A percentile compares a stretch with the other conserved stretches of the same genome.
These are phyloP conservation scores for Penicillium roqueforti DNA, from an alignment of 495 filamentous ascomycete species.

Conservation along the genomic window DNA sequence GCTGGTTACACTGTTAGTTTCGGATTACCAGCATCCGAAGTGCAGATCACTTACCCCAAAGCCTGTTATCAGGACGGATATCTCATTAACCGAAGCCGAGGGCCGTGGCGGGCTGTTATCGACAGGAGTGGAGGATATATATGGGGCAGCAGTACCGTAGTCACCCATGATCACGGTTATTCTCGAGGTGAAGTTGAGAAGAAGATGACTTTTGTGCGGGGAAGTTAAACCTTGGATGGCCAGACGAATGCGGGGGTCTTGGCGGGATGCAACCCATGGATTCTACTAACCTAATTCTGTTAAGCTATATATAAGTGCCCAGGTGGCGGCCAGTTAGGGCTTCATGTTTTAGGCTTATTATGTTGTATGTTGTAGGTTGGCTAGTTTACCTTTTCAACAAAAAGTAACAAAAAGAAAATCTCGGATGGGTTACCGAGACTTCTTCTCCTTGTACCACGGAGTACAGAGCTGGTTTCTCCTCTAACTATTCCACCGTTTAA, in stretches of 20 bases:
- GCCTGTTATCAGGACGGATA: slow-evolving; percentile 68
- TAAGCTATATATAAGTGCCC: neutral
- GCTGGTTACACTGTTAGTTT: slow-evolving; percentile 39
- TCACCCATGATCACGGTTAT: slow-evolving; percentile 36
- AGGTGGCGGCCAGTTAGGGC: too few relatives aligned
- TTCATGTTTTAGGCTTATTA: too few relatives aligned
- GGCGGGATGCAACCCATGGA: neutral
- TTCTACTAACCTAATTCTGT: neutral
- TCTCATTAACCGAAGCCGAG: slow-evolving; percentile 33
- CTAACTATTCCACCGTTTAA: neutral
- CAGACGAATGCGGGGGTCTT: slow-evolving; percentile 9
- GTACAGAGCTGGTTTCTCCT: neutral
- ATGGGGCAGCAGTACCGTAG: slow-evolving; percentile 26
- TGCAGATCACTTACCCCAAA: slow-evolving; percentile 57
- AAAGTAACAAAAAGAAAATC: too few relatives aligned
- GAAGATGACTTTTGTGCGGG: slow-evolving; percentile 1
- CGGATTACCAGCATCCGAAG: slow-evolving; percentile 10
- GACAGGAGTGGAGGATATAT: slow-evolving; percentile 13
- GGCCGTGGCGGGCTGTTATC: slow-evolving; percentile 17
- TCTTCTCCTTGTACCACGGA: neutral
- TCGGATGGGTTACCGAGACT: neutral
- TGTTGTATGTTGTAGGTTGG: too few relatives aligned
- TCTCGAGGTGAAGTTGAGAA: neutral
- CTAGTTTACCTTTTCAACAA: too few relatives aligned
- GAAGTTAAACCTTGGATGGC: neutral